Conservation (phyloP, 2,329 filamentous ascomycete species). For the Aspergillus sp. region DNA sequence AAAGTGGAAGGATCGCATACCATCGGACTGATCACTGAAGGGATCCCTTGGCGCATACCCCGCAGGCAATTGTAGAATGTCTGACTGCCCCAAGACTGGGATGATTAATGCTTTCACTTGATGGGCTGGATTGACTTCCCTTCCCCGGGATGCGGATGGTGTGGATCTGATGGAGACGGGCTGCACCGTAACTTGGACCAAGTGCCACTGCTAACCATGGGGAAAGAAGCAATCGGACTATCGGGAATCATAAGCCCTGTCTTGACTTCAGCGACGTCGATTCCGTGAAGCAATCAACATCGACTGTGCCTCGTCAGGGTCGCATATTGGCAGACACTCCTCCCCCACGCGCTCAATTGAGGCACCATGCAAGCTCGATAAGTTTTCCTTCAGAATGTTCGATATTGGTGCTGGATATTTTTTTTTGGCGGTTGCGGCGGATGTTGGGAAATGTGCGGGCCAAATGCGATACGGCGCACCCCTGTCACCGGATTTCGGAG, state of each 20-base stretch:
- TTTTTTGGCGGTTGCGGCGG: slow-evolving; percentile 20
- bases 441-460: slow-evolving; percentile 1
- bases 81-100: background rate
- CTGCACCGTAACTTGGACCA: slow-evolving; percentile 6
- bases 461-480: background rate
- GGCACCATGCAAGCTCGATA: slow-evolving; percentile 1
- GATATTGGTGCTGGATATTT: background rate
- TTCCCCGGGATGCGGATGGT: slow-evolving; percentile 8
- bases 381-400: background rate
- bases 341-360: background rate
- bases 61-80: background rate
- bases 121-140: slow-evolving; percentile 2
- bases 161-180: slow-evolving; percentile 9
- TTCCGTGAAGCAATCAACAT: background rate
- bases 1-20: background rate
- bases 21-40: background rate
- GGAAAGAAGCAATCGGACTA: slow-evolving; percentile 5
- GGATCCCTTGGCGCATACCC: slow-evolving; percentile 1
- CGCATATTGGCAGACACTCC: background rate
- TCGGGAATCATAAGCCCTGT: background rate
- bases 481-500: slow-evolving; percentile 5
- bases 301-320: too few species aligned
- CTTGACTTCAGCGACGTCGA: background rate
- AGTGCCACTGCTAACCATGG: background rate
- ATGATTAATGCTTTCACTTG: background rate